Evolutionary conservation across 805 yeast species (phyloP), one percentile per base, ranked within the genome.

Genomic region (Candida parachauliodes): DNA sequence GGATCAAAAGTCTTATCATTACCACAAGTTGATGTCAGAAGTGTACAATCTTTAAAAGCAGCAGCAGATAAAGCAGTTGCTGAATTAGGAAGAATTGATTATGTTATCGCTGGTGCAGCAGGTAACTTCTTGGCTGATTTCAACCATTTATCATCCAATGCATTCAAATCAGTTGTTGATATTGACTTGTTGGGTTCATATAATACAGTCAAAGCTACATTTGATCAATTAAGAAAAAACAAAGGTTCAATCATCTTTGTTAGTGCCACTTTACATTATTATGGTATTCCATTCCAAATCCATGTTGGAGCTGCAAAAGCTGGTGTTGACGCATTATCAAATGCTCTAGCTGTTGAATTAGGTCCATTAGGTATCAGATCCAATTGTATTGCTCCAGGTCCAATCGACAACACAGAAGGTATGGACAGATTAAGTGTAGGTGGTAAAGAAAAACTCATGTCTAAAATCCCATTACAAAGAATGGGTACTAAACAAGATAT

Each of bases 271-370:
- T 57, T 67, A 37, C 73, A 68, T 46, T 63, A 65, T 50, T 68
- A 65, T 45, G 73, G 71, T 5, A 57, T 68, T 21, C 72, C 72
- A 3, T 64, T 68, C 62, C 97, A 89, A 61, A 55, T 79, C 10
- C 97, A 89, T 52, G 96, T 88, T 2, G 83, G 88, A 4, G 96
- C 97, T 0, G 97, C 97, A 2, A 89, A 88, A 60, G 95, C 97
- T 2, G 98, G 96, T n/a, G 76, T 89, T 21, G 98, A 89, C 57
- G 93, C 96, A 2, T 68, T 89, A 25, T 78, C 88, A 14, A 80
- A 82, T 47, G 82, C 88, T 1, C 59, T 88, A 40, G 95, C 96
- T 1, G 91, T 88, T 5, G 97, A 89, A 59, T 69, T 87, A 39
- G 97, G 96, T 1, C 95, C 96, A 1, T 57, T 86, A 41, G 97